phyloP scores from a whole-genome alignment of 345 rosid genomes.

The Theobroma cacao region DNA sequence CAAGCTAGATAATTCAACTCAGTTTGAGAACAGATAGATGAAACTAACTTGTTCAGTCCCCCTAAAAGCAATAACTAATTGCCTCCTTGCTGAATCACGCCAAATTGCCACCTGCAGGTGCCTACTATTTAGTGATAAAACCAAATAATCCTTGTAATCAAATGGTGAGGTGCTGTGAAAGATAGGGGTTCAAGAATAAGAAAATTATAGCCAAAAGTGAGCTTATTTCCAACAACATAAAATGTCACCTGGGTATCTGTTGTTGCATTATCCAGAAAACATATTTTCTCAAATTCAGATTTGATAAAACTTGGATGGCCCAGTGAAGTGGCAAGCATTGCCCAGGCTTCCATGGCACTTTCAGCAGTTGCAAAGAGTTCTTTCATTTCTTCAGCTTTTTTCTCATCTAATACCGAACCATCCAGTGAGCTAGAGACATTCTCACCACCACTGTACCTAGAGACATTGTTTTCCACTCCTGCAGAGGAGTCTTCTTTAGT shows the following conservation, averaged over 20 bases:
- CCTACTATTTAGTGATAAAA: constrained; percentile 25
- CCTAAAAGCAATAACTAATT: constrained; percentile 88
- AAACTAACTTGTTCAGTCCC: constrained; percentile 91
- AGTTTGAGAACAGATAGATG: constrained; percentile 16
- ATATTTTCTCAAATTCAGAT: constrained; percentile 94
- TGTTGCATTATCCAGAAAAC: constrained; percentile 75
- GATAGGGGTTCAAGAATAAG: neutral
- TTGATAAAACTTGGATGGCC: constrained; percentile 95
- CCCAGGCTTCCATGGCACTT: constrained; percentile 99
- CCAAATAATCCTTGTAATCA: constrained; percentile 12
- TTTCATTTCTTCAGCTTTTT: constrained; percentile 86
- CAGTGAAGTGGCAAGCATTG: constrained; percentile 91
- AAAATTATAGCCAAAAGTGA: neutral
- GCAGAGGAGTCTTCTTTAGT: constrained; percentile 18
- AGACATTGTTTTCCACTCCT: constrained; percentile 18
- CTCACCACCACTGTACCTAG: constrained; percentile 27
- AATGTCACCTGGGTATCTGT: constrained; percentile 85
- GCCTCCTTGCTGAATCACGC: constrained; percentile 80
- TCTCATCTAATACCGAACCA: constrained; percentile 45
- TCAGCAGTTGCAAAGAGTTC: constrained; percentile 80
- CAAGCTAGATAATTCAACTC: constrained; percentile 13
- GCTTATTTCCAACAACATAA: constrained; percentile 10
- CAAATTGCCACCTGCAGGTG: constrained; percentile 82
- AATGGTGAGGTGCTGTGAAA: neutral
- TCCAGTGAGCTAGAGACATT: constrained; percentile 39